These are phyloP conservation scores for Leccinum angustisporum DNA, from an alignment of 1,284 basidiomycete species.

Conservation along the genomic window DNA sequence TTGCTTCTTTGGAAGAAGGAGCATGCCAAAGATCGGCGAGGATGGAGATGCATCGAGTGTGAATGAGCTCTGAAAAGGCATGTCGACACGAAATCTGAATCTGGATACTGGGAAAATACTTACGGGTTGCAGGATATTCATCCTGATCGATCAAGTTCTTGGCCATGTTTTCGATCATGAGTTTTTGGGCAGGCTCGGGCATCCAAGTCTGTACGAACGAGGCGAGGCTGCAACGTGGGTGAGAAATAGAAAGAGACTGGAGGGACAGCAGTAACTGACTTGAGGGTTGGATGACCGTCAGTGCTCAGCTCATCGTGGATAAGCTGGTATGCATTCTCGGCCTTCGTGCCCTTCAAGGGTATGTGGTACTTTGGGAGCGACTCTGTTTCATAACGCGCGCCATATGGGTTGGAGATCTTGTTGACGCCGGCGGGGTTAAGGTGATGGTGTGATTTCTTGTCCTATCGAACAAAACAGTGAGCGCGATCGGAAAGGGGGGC, in stretches of 20 bases:
- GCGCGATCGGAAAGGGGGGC: background rate
- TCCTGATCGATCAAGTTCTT: constrained; percentile 93
- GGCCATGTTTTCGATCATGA: constrained; percentile 82
- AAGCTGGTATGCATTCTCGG: constrained; percentile 71
- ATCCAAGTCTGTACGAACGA: constrained; percentile 77
- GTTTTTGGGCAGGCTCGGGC: constrained; percentile 60
- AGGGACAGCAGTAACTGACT: constrained; percentile 27
- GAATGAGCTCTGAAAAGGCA: constrained; percentile 56
- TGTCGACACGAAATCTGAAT: constrained; percentile 1
- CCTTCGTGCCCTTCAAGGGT: constrained; percentile 57
- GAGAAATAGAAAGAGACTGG: constrained; percentile 19
- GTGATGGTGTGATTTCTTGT: constrained; percentile 45
- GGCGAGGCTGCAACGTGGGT: constrained; percentile 82
- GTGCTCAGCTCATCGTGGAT: constrained; percentile 83
- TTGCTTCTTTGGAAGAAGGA: constrained; percentile 67
- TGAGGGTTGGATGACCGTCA: constrained; percentile 59
- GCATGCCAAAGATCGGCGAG: constrained; percentile 94
- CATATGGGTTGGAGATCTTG: constrained; percentile 48
- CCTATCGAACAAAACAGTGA: constrained; percentile 31
- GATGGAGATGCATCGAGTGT: constrained; percentile 83
- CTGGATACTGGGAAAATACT: constrained; percentile 19
- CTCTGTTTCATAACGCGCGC: constrained; percentile 61
- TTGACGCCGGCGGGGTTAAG: constrained; percentile 41
- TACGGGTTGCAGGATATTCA: constrained; percentile 86
- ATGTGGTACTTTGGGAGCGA: constrained; percentile 69